Base-by-base conservation (phyloP, 768 basidiomycete species). In the Flagelloscypha sp. region DNA sequence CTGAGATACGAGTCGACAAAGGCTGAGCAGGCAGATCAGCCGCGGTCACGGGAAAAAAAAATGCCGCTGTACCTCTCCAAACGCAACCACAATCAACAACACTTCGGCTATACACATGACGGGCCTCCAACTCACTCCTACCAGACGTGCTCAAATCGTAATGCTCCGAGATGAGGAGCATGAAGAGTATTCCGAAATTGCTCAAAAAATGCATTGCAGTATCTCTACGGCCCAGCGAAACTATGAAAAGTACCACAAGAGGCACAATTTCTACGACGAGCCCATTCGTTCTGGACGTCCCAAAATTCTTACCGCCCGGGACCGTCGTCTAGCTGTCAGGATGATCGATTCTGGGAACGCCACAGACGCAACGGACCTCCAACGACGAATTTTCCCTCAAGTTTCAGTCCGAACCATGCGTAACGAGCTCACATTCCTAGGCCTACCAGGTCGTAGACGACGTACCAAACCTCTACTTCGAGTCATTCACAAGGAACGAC, bases 321-420 rank as follows among this genome's bases (percentile, higher is more conserved):
- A 48, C 27, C 30, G 11, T 5, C 38, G 38, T 12, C 9, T 34
- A 29, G 48, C 46, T 5, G 12, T 30, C 12, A 37, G 37, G 10
- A 31, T 37, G 13, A 45, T 51, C 20, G 24, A 37, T 19, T 44
- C 23, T 27, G 17, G 21, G 7, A 36, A 36, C 17, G 35, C 35
- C 15, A n/a, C 17, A 20, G 33, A 51, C 33, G 38, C 41, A 19
- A 20, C 46, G 7, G 45, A 51, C 11, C 47, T 52, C 30, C 47
- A 44, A 27, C 13, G 24, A 20, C 12, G 27, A 24, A 15, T 40
- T 30, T 37, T 50, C 53, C 42, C 46, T 41, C 2, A 21, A 49
- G 11, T 52, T 30, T 25, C 15, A 19, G 27, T 31, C 17, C 9
- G 30, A 18, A 51, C 48, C 9, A 30, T 53, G 12, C 30, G 33